phyloP scores from a whole-genome alignment of 75 land plant genomes.

The Selaginella tamariscina region DNA sequence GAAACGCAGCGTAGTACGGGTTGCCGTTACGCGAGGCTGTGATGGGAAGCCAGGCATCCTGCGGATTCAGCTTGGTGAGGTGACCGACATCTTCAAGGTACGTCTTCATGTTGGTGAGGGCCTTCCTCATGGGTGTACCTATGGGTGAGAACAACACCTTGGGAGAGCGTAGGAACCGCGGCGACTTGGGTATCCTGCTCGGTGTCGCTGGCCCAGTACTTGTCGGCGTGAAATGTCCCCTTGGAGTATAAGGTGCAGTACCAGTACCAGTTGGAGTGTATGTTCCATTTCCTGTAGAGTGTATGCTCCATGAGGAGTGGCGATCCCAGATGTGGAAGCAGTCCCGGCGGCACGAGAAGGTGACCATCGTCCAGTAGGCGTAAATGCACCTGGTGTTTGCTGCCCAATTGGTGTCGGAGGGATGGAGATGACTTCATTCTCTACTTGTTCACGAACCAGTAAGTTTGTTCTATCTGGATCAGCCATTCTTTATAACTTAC shows the following conservation, averaged over 20 bases:
- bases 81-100: conserved; percentile 38
- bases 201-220: background rate
- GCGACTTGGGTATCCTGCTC: conserved; percentile 24
- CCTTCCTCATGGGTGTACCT: conserved; percentile 35
- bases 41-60: conserved; percentile 52
- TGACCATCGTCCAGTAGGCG: background rate
- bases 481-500: background rate
- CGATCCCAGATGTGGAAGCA: background rate
- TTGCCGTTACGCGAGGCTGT: conserved; percentile 53
- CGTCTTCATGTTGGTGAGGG: conserved; percentile 25
- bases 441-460: background rate
- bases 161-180: conserved; percentile 19
- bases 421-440: background rate
- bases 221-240: background rate
- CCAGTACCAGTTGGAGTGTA: background rate
- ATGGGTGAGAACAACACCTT: conserved; percentile 13
- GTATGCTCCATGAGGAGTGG: background rate
- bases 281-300: background rate
- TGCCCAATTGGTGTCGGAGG: background rate
- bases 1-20: conserved; percentile 31
- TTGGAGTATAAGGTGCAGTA: too few species aligned
- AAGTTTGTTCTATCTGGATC: background rate
- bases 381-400: background rate
- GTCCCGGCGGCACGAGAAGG: background rate
- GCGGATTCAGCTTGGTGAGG: conserved; percentile 34